Evolutionary conservation across 768 basidiomycete genomes (phyloP).

Genomic region (Sporobolomyces roseus): DNA sequence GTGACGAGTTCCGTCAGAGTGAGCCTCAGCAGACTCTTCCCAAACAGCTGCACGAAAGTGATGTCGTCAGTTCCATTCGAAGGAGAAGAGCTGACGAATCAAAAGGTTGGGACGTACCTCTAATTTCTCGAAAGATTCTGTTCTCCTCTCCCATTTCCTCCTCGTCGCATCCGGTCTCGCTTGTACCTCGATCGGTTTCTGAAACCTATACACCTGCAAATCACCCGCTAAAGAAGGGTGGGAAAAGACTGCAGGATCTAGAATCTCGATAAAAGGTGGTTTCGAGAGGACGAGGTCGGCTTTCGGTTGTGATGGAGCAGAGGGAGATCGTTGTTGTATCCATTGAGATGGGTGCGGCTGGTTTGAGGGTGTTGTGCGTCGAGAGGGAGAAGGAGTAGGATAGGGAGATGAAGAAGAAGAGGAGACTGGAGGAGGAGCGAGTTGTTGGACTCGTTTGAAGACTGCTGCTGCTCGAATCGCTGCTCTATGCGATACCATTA

Average conservation of each 20-base stretch:
- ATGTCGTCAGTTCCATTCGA: not conserved
- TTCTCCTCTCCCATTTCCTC: not conserved
- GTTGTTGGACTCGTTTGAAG: not conserved
- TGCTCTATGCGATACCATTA: not conserved
- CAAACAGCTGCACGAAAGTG: not conserved
- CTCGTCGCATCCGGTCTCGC: not conserved
- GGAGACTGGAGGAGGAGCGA: not conserved
- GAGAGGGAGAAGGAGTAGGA: not conserved
- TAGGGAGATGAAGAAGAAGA: not conserved
- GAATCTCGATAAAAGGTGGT: constrained; percentile 7
- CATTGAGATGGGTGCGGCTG: not conserved
- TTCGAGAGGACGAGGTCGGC: not conserved
- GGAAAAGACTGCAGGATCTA: constrained; percentile 8
- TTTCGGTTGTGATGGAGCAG: not conserved
- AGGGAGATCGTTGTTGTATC: not conserved
- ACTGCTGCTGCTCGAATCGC: constrained; percentile 13
- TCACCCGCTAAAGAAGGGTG: constrained; percentile 1
- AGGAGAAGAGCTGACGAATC: not conserved
- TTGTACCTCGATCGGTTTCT: too few relatives aligned
- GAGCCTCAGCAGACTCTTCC: not conserved
- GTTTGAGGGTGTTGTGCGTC: not conserved
- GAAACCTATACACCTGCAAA: not conserved
- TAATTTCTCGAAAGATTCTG: not conserved
- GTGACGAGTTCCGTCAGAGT: constrained; percentile 10
- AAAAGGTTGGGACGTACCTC: not conserved